Percentiles rank a stretch among this genome's conserved stretches.
Evolutionary conservation across 2,329 filamentous ascomycete species (phyloP).

Genomic region (Aspergillus viridinutans): DNA sequence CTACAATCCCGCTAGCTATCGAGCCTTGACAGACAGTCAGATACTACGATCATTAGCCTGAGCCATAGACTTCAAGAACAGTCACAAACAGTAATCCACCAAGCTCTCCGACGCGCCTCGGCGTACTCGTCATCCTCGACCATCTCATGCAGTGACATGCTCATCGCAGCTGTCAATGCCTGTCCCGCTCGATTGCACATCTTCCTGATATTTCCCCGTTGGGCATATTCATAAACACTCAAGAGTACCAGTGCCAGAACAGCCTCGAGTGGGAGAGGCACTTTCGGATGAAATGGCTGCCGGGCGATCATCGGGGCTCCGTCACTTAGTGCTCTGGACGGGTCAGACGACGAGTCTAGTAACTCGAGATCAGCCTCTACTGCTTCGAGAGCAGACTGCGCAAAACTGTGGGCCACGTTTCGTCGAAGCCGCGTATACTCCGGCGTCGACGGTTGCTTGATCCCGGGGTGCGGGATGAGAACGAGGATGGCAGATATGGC

Average conservation of each 20-base stretch:
- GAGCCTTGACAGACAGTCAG: constrained; percentile 50
- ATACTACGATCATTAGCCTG: constrained; percentile 32
- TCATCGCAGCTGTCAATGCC: constrained; percentile 23
- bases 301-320: neutral
- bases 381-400: constrained; percentile 19
- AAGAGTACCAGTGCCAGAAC: constrained; percentile 24
- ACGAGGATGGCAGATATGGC: constrained; percentile 25
- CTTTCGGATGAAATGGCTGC: constrained; percentile 12
- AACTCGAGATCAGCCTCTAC: constrained; percentile 26
- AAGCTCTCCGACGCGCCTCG: constrained; percentile 23
- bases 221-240: constrained; percentile 28
- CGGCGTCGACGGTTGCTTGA: constrained; percentile 12
- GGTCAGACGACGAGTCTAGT: constrained; percentile 6
- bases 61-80: neutral
- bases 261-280: constrained; percentile 22
- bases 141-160: constrained; percentile 21
- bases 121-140: constrained; percentile 16
- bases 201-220: constrained; percentile 26
- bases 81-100: constrained; percentile 27
- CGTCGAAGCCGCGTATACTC: constrained; percentile 19
- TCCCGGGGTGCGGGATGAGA: constrained; percentile 23
- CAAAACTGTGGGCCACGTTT: constrained; percentile 20
- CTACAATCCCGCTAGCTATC: constrained; percentile 49
- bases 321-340: neutral
- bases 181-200: constrained; percentile 28